phyloP scores from a whole-genome alignment of 176 grass and related monocot genomes.

The Musa schizocarpa region DNA sequence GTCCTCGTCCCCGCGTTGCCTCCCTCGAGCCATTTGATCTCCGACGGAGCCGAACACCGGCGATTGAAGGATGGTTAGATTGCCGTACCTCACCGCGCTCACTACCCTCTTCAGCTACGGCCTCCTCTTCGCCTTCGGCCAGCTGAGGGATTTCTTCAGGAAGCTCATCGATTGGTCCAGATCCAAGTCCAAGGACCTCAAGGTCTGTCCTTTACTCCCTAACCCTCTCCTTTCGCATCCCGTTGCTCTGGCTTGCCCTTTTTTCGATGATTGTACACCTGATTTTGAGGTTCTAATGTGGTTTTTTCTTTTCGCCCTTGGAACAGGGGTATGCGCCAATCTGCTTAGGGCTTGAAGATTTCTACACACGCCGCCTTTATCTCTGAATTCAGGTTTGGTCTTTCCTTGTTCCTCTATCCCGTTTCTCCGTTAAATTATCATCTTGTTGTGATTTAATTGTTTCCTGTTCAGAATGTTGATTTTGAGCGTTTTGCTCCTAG shows the following conservation, averaged over 20 bases:
- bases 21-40: background rate
- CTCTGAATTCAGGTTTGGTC: conserved; percentile 79
- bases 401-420: background rate
- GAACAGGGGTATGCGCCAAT: conserved; percentile 80
- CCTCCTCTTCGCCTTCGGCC: conserved; percentile 7
- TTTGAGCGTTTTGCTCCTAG: no score
- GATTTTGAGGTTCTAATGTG: background rate
- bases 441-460: background rate
- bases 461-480: background rate
- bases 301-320: background rate
- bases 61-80: background rate
- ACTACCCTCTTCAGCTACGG: conserved; percentile 8
- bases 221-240: background rate
- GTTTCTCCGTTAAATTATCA: background rate
- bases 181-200: conserved; percentile 3
- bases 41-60: background rate
- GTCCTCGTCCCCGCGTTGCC: background rate
- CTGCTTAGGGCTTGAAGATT: conserved; percentile 85
- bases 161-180: background rate
- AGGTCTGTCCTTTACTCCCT: background rate
- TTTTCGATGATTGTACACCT: background rate
- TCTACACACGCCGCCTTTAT: conserved; percentile 90
- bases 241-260: background rate
- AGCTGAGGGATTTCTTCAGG: conserved; percentile 8
- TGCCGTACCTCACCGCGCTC: background rate